phyloP scores from a whole-genome alignment of 2,329 filamentous ascomycete genomes.

The Arthrinium phaeospermum region DNA sequence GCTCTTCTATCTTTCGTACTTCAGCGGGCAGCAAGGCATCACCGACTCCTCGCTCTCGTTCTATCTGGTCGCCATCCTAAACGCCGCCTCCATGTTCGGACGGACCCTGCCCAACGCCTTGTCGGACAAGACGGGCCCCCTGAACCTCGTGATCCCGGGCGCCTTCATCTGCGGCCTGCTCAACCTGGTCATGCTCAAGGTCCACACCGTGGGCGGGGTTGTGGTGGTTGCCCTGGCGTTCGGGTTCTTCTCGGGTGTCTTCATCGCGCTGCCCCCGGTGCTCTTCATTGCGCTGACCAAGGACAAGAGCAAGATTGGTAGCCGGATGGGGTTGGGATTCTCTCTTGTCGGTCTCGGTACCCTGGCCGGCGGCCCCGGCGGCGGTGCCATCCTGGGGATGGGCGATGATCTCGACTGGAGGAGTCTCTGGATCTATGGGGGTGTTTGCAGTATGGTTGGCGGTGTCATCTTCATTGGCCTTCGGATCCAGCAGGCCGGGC shows the following conservation, averaged over 20 bases:
- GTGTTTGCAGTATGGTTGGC: not conserved
- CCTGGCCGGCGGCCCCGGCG: constrained; percentile 71
- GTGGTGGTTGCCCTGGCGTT: constrained; percentile 54
- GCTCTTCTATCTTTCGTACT: constrained; percentile 49
- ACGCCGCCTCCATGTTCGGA: constrained; percentile 35
- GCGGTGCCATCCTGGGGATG: constrained; percentile 60
- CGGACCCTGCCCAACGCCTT: constrained; percentile 8
- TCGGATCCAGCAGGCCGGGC: not conserved
- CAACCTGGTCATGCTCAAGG: constrained; percentile 49
- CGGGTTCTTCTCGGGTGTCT: constrained; percentile 69
- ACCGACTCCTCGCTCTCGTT: constrained; percentile 42
- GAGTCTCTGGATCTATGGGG: constrained; percentile 9
- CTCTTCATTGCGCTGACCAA: constrained; percentile 71
- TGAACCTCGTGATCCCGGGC: constrained; percentile 52
- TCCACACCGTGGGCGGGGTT: constrained; percentile 55
- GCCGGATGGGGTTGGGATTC: constrained; percentile 69
- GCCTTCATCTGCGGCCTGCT: constrained; percentile 47
- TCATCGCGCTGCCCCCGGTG: constrained; percentile 65
- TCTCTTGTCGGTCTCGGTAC: constrained; percentile 67
- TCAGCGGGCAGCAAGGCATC: constrained; percentile 28
- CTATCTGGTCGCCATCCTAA: constrained; percentile 63
- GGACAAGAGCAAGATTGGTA: constrained; percentile 68
- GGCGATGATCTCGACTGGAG: not conserved
- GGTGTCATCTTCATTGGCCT: constrained; percentile 2
- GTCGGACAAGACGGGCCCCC: constrained; percentile 39